Evolutionary conservation across 2,329 filamentous ascomycete species (phyloP), one percentile per base, ranked within the genome.

Genomic region (Cladophialophora immunda): DNA sequence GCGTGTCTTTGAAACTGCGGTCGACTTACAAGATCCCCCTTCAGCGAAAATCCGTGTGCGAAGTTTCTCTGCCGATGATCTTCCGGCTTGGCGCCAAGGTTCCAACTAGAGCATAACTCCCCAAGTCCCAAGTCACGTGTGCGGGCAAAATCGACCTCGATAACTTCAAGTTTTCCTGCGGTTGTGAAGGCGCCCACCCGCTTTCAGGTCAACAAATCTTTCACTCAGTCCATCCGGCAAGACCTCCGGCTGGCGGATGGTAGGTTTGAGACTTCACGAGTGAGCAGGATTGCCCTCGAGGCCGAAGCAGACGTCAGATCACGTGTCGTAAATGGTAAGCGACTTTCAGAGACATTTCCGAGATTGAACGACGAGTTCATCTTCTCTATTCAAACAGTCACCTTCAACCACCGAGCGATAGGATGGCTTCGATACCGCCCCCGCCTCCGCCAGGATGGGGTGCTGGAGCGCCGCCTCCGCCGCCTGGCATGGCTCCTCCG

Each of bases 401-500:
- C 65, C 47, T 34, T 58, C 59, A 47, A 19, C 57, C 67, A 47
- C 50, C 50, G 57, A 30, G 50, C 68, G 71, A 73, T 73, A 81
- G 65, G 67, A 89, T 89, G 88, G 83, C 84, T 75, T 87, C 82
- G 73, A 79, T 87, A 73, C 87, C 88, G 72, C 85, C 84, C 75
- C 89, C 90, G 34, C 89, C 90, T n/a, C 90, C 90, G 68, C 88
- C 88, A 70, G 87, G 88, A 79, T 90, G 87, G 86, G 82, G 82
- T 70, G 82, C 83, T 68, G 78, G 80, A 69, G 81, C 82, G 71
- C 82, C 84, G 73, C 83, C 83, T 59, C 82, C 83, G 7, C 81
- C 85, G 75, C 57, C 57, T 38, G 81, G 83, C 69, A 74, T 84
- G 75, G 83, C 91, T 61, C 93, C 94, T 70, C 93, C 93, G 61